Conservation (phyloP, 495 filamentous ascomycete species). For the Podospora didyma region DNA sequence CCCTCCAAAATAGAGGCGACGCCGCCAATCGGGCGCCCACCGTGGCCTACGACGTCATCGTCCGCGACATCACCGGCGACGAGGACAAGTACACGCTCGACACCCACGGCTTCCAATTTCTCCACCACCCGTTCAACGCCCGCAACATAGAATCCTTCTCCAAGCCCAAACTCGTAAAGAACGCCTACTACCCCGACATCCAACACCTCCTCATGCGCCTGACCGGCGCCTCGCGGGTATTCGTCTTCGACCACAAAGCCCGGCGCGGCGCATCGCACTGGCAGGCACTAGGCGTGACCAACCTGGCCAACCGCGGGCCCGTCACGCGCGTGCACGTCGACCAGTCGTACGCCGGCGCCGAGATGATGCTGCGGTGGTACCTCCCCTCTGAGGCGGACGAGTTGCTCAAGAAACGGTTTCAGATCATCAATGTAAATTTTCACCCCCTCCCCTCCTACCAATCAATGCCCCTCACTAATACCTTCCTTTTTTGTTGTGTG, state of each 20-base stretch:
- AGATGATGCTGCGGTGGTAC: conserved; percentile 53
- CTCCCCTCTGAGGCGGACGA: conserved; percentile 53
- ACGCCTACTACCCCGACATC: conserved; percentile 59
- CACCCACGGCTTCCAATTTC: conserved; percentile 37
- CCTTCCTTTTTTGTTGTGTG: no score
- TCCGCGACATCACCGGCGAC: conserved; percentile 35
- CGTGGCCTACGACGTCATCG: conserved; percentile 32
- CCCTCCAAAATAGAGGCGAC: conserved; percentile 2
- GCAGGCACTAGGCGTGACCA: conserved; percentile 28
- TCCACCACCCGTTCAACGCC: conserved; percentile 31
- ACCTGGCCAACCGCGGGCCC: conserved; percentile 50
- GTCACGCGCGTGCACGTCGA: conserved; percentile 67
- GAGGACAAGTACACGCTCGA: conserved; percentile 34
- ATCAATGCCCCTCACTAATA: neutral
- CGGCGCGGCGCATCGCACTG: conserved; percentile 48
- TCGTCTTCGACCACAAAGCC: conserved; percentile 74
- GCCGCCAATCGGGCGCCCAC: conserved; percentile 43
- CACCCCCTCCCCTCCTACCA: neutral
- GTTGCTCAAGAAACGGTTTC: conserved; percentile 57
- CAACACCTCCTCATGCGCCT: conserved; percentile 57
- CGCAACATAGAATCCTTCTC: conserved; percentile 47
- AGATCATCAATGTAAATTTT: conserved; percentile 49
- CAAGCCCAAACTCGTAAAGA: conserved; percentile 56
- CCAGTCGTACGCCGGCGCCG: conserved; percentile 60
- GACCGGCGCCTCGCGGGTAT: conserved; percentile 56